Base-by-base conservation (phyloP, 176 grass and related monocot genomes). In the Bolboschoenus planiculmis region DNA sequence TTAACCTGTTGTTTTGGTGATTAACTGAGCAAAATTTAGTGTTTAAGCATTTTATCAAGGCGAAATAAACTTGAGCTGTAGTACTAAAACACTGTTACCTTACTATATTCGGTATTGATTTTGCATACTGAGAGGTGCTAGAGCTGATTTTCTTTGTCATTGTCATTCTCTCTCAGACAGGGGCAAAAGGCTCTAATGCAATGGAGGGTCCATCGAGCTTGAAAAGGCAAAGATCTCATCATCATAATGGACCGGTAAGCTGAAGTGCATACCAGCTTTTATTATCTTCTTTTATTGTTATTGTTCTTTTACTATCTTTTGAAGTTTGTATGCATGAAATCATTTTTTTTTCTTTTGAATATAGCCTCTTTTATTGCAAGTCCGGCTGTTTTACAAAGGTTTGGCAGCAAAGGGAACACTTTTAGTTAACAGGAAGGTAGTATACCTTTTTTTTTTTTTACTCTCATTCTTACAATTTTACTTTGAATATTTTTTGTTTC, bases 331-430 rank as follows among this genome's bases (percentile, higher is more conserved):
- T 80, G 50, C n/a, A 65, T 35, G 23, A 5, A 46, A 53, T 53
- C 10, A 53, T 55, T 26, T 31, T 62, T 29, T 81, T 36, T 29
- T 87, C n/a, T 83, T 53, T 20, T 13, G 68, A 77, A 4, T 53
- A 33, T 67, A 97, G 94, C 91, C 94, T 88, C 87, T 97, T 70
- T 85, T 97, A 77, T 90, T 85, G 16, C 94, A 97, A 83, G 84
- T 93, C 51, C 91, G 94, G 3, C 59, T 97, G 91, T 97, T 93
- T 57, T 86, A 81, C 71, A 65, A 90, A 78, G 94, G 94, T 66
- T 50, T 0, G 37, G 81, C 94, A 67, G 87, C 86, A 14, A 97
- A 97, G 87, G 94, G 94, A 89, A 97, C 94, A 18, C 76, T 86
- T 31, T 85, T 97, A 16, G 43, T 86, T 51, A 83, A 91, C 29